These are phyloP conservation scores for Hymenoscyphus linearis DNA, from an alignment of 2,329 filamentous ascomycete genomes.

Conservation along the genomic window DNA sequence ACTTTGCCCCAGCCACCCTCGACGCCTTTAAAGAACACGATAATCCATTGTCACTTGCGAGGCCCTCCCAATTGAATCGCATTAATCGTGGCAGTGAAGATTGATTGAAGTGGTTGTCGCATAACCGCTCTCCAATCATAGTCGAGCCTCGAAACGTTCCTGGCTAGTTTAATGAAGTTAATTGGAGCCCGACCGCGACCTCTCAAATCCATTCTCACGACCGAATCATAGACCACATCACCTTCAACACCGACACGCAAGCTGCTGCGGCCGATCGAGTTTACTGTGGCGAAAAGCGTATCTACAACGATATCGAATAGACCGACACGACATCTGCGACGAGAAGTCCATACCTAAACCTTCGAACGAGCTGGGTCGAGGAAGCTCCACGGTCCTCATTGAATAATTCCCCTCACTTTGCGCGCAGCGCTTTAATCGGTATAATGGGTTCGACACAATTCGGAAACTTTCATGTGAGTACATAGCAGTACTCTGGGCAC, in stretches of 20 bases:
- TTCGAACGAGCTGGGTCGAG: not conserved
- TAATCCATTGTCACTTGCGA: not conserved
- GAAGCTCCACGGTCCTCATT: not conserved
- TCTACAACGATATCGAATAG: not conserved
- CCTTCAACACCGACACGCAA: not conserved
- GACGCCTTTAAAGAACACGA: not conserved
- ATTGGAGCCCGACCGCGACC: not conserved
- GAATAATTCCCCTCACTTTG: constrained; percentile 3
- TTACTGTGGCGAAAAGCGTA: not conserved
- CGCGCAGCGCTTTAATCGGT: constrained; percentile 5
- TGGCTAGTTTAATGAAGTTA: not conserved
- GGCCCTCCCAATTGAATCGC: not conserved
- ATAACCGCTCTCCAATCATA: not conserved
- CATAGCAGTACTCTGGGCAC: not conserved
- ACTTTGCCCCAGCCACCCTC: not conserved
- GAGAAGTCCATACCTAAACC: not conserved
- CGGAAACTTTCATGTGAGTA: constrained; percentile 50
- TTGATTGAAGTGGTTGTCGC: not conserved
- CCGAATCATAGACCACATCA: not conserved
- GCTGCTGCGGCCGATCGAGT: not conserved
- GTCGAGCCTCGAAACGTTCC: constrained; percentile 1
- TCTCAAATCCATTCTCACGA: not conserved
- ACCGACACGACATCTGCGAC: not conserved
- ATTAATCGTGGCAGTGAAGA: not conserved
- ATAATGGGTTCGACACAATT: constrained; percentile 39